Conservation (phyloP, 257 asterid species). For the Paulownia fortunei region DNA sequence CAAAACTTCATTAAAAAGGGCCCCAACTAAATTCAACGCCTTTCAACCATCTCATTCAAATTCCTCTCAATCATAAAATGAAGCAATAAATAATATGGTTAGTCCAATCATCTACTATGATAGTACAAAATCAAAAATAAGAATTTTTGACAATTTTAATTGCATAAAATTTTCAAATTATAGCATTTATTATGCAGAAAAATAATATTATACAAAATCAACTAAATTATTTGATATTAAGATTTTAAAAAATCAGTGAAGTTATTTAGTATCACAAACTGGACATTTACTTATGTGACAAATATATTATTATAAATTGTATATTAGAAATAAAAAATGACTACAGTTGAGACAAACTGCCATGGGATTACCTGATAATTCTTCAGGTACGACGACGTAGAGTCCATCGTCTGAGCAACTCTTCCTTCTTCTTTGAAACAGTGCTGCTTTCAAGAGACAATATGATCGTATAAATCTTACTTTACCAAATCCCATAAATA, state of each 20-base stretch:
- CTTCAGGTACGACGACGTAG: constrained; percentile 84
- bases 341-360: neutral
- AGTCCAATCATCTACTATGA: neutral
- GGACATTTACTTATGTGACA: neutral
- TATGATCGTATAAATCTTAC: neutral
- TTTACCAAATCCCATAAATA: neutral
- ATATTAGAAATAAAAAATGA: neutral
- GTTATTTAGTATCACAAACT: neutral
- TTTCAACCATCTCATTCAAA: neutral
- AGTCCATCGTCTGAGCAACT: constrained; percentile 74
- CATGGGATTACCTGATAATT: constrained; percentile 58
- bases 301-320: neutral
- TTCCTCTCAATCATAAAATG: neutral
- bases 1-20: neutral
- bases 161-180: neutral
- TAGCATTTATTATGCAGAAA: neutral
- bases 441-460: constrained; percentile 33
- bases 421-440: constrained; percentile 58
- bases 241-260: neutral
- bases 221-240: no score
- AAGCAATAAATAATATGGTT: constrained; percentile 6
- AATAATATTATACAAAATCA: neutral
- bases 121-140: neutral
- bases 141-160: neutral
- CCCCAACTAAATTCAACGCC: neutral